Evolutionary conservation across 78 protist genomes (phyloP).

Genomic region (Dictyostelium firmibasis): DNA sequence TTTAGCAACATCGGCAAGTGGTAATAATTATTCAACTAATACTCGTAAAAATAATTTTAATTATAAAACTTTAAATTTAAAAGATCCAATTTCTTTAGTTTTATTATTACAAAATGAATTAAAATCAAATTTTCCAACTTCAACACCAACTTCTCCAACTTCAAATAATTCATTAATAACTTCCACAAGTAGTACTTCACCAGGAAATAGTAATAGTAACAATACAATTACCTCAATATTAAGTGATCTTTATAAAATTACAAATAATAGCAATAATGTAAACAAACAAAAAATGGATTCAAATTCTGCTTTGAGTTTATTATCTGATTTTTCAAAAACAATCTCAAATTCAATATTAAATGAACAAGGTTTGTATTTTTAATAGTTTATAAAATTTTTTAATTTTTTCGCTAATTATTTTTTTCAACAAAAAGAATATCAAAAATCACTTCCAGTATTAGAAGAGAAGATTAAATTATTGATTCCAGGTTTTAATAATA

Average conservation of each 20-base stretch:
- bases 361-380: background rate
- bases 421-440: background rate
- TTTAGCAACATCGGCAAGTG: background rate
- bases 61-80: conserved; percentile 34
- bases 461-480: conserved; percentile 1
- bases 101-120: background rate
- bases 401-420: background rate
- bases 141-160: background rate
- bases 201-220: background rate
- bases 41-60: background rate
- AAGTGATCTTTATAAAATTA: background rate
- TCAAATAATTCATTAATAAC: background rate
- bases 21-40: background rate
- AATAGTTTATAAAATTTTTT: background rate
- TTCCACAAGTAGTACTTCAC: background rate
- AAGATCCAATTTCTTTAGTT: conserved; percentile 19
- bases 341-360: background rate
- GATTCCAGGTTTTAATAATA: background rate
- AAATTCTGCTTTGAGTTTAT: background rate
- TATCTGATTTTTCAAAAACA: conserved; percentile 28
- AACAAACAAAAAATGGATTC: background rate
- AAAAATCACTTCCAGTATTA: background rate
- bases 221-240: background rate
- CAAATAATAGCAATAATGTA: background rate
- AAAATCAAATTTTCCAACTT: background rate